Base-by-base conservation (phyloP, 148 eudicot species). In the Oxyria digyna region DNA sequence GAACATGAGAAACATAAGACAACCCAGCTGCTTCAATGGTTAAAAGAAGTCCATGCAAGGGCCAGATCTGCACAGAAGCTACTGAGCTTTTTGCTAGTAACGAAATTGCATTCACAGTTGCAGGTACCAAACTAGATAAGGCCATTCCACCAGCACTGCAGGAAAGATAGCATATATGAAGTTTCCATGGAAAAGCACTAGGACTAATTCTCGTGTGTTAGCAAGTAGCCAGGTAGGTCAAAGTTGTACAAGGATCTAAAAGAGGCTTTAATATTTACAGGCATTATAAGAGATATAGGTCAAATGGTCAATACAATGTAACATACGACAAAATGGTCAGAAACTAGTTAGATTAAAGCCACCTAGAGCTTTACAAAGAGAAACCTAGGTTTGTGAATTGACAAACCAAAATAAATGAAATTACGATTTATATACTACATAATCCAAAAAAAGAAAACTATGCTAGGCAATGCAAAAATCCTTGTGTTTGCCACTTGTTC, bases 91-190 rank as follows among this genome's bases (percentile, higher is more conserved):
- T 89, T 73, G 96, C 98, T 65, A 89, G 84, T 59, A 77, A 75
- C 32, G 96, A 93, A 48, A 93, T 72, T 64, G 86, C 81, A 76
- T 77, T 93, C 68, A 93, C 98, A 75, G 98, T 93, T 67, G 91
- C 81, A 59, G 98, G 98, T 48, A 93, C 96, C 81, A 93, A 75
- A 81, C 85, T 87, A 52, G 98, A 93, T 77, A 93, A 66, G 42
- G 98, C 96, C 91, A 93, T 93, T 71, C 98, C 98, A 71, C 98
- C 98, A 78, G 98, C 98, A 81, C 98, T 93, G 89, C 75, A 81
- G 68, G 75, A 21, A 79, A 75, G 52, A 76, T 42, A 70, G 48
- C 75, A 35, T 73, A 62, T 67, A 68, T 77, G 32, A 70, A 37
- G 62, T 38, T 38, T 50, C 21, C 67, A 59, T 40, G 26, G 24